Base-by-base conservation (phyloP, 805 yeast species). In the Teunomyces cretensis region DNA sequence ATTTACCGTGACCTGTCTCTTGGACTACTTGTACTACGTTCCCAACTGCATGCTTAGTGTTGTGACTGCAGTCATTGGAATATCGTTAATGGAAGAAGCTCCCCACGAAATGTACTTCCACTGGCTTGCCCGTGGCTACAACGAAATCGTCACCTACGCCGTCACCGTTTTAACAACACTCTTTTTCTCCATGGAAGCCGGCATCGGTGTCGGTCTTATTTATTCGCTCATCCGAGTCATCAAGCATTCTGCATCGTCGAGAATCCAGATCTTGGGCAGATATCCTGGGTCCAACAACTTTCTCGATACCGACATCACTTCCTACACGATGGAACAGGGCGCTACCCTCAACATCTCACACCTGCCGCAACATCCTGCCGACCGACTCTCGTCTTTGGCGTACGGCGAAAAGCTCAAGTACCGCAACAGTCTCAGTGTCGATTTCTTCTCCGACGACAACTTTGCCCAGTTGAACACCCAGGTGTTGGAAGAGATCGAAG, bases 171-270 rank as follows among this genome's bases (percentile, higher is more conserved):
- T 74, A 1, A 75, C 83, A 1, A 84, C 96, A 0, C 58, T 86
- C 16, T 78, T 82, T 53, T 70, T 65, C 61, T 89, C 97, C 0
- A 83, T 91, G 60, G 96, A 92, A 62, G 82, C 86, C 12, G 98
- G 99, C 1, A 88, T 94, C 39, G 81, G 86, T 2, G 77, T 88
- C n/a, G 98, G 99, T 0, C 81, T 88, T 39, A 80, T 80, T 0
- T 87, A 88, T 53, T 89, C 95, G 33, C 68, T 92, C 14, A 72
- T 91, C 28, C 71, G 95, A 45, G 91, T 92, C 4, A 78, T 90
- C 26, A 85, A 80, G 52, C 88, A 88, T 58, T 83, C 96, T 1
- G 82, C 96, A 0, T 73, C 78, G 45, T 90, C 96, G 1, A 74
- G 96, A 51, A 88, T 90, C 48, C 96, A 89, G 61, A 86, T 91